phyloP scores from a whole-genome alignment of 176 grass and related monocot genomes.

The Thinopyrum elongatum region DNA sequence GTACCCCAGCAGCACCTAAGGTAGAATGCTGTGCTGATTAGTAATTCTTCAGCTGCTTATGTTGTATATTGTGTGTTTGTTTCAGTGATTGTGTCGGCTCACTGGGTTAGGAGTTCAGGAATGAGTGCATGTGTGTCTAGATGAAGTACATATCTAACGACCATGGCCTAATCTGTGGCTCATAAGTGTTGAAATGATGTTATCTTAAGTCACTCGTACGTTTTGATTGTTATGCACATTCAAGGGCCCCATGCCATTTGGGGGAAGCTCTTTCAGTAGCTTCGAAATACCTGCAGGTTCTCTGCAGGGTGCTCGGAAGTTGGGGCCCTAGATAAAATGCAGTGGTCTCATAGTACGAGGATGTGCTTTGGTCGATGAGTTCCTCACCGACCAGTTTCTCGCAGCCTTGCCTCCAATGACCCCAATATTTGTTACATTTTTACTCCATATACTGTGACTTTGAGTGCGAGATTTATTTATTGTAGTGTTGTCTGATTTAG shows the following conservation, averaged over 20 bases:
- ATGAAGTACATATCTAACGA: background rate
- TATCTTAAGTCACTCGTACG: background rate
- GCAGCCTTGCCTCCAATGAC: conserved; percentile 79
- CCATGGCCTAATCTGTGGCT: background rate
- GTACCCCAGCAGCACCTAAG: conserved; percentile 73
- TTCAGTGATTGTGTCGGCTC: background rate
- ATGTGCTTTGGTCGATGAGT: conserved; percentile 43
- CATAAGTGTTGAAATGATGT: background rate
- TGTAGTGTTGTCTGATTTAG: too few relatives aligned
- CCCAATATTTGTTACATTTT: conserved; percentile 52
- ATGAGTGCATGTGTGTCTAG: background rate
- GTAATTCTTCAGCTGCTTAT: background rate
- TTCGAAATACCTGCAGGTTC: conserved; percentile 86
- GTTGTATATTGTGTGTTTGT: background rate
- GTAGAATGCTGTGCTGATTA: conserved; percentile 18
- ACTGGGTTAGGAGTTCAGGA: background rate
- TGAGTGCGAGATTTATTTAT: too few relatives aligned
- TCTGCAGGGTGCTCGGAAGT: conserved; percentile 70
- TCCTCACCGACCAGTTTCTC: conserved; percentile 28
- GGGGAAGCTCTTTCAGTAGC: conserved; percentile 69
- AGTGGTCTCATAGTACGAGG: conserved; percentile 79
- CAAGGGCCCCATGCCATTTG: conserved; percentile 48
- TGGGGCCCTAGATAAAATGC: conserved; percentile 53
- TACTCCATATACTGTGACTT: too few relatives aligned
- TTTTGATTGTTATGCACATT: background rate